Evolutionary conservation across 2,329 filamentous ascomycete genomes (phyloP).

Genomic region (Trichoderma cornu-damae): DNA sequence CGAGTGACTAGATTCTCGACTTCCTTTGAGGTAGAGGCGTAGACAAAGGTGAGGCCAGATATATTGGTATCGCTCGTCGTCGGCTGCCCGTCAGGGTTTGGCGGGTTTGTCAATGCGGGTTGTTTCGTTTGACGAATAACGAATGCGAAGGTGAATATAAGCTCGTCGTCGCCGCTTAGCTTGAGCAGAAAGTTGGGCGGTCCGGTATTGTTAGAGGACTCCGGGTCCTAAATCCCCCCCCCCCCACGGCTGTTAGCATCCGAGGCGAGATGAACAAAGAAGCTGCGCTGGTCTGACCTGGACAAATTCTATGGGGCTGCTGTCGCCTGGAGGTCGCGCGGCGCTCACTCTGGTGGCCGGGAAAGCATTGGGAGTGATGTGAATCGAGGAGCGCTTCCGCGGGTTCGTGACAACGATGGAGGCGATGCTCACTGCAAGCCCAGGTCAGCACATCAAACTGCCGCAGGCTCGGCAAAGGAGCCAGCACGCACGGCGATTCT

Average conservation of each 20-base stretch:
- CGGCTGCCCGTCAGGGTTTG: constrained; percentile 46
- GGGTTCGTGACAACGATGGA: constrained; percentile 77
- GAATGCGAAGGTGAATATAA: constrained; percentile 90
- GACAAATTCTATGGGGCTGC: constrained; percentile 77
- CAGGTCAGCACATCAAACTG: constrained; percentile 19
- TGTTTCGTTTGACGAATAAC: constrained; percentile 55
- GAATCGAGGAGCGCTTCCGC: constrained; percentile 69
- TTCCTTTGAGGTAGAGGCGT: constrained; percentile 78
- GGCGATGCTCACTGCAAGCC: constrained; percentile 71
- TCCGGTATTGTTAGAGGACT: constrained; percentile 45
- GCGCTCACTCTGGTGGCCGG: constrained; percentile 74
- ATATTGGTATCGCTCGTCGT: constrained; percentile 65
- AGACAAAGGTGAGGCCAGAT: constrained; percentile 86
- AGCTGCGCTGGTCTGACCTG: constrained; percentile 57
- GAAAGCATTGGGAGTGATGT: constrained; percentile 78
- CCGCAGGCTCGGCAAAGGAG: not conserved
- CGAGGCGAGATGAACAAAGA: constrained; percentile 17
- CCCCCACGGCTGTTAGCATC: constrained; percentile 15
- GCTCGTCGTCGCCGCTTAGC: constrained; percentile 83
- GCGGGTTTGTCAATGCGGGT: constrained; percentile 36
- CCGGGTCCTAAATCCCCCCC: constrained; percentile 68
- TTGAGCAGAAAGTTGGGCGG: constrained; percentile 77
- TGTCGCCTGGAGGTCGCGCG: constrained; percentile 67
- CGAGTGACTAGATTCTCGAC: constrained; percentile 90
- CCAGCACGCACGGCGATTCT: constrained; percentile 70